These are phyloP conservation scores for Exophiala calicioides DNA, from an alignment of 2,329 filamentous ascomycete genomes.

Conservation along the genomic window DNA sequence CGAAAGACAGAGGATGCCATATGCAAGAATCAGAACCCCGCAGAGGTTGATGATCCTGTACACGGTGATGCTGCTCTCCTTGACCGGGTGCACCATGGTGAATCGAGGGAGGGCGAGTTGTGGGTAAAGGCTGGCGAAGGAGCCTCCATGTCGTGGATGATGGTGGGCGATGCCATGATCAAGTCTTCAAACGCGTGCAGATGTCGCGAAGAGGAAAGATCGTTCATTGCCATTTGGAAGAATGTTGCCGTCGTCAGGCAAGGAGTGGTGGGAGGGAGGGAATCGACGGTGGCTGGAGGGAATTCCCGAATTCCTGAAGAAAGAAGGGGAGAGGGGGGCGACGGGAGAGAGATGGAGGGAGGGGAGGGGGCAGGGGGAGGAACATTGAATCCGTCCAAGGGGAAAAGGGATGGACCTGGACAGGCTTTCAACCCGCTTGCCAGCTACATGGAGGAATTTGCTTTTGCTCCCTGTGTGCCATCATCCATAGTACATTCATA, in stretches of 20 bases:
- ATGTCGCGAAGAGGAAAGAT: neutral
- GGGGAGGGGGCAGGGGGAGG: constrained; percentile 1
- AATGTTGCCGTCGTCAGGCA: constrained; percentile 15
- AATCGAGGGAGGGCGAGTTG: neutral
- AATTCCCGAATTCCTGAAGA: constrained; percentile 3
- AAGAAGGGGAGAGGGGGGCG: neutral
- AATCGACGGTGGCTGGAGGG: neutral
- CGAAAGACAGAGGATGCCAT: constrained; percentile 13
- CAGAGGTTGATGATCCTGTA: constrained; percentile 11
- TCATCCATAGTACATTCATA: neutral
- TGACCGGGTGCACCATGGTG: constrained; percentile 6
- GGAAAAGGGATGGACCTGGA: neutral
- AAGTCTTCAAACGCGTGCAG: constrained; percentile 5
- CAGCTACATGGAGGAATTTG: constrained; percentile 10
- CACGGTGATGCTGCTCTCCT: neutral
- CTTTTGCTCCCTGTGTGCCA: neutral
- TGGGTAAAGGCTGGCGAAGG: too few species aligned
- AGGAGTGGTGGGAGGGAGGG: constrained; percentile 7
- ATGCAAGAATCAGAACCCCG: constrained; percentile 11
- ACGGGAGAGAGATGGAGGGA: neutral
- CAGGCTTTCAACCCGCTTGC: neutral
- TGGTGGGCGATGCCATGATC: constrained; percentile 10
- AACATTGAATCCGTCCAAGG: constrained; percentile 1
- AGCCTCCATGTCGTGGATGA: neutral
- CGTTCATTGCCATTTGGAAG: constrained; percentile 15